Evolutionary conservation across 2,329 filamentous ascomycete species (phyloP).

Genomic region (Ophiocordyceps robertsii): DNA sequence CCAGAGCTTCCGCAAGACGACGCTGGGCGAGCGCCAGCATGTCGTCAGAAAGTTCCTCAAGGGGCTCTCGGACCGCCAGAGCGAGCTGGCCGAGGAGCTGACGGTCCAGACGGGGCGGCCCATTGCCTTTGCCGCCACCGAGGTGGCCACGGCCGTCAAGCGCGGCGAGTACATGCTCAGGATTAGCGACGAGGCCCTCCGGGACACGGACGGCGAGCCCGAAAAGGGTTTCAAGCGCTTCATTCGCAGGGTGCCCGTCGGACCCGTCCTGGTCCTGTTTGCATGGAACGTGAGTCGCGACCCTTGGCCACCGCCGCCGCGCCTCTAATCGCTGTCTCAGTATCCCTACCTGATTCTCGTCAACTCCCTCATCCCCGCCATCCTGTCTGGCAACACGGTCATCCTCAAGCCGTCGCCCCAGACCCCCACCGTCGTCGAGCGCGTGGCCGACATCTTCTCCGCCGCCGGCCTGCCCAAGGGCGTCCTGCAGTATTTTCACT

Average conservation of each 20-base stretch:
- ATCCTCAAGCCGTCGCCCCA: slow-evolving; percentile 93
- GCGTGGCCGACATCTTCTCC: slow-evolving; percentile 60
- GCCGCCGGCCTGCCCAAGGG: slow-evolving; percentile 71
- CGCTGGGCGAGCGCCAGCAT: slow-evolving; percentile 59
- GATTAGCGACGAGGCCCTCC: slow-evolving; percentile 64
- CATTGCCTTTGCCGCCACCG: slow-evolving; percentile 72
- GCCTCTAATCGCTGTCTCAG: slow-evolving; percentile 27
- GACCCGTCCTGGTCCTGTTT: slow-evolving; percentile 79
- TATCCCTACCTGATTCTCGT: slow-evolving; percentile 91
- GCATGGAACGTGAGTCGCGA: slow-evolving; percentile 80
- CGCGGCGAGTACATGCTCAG: slow-evolving; percentile 77
- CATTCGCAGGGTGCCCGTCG: slow-evolving; percentile 77
- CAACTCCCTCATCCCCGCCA: slow-evolving; percentile 84
- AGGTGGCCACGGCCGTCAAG: slow-evolving; percentile 75
- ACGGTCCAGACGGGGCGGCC: slow-evolving; percentile 94
- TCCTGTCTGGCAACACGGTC: slow-evolving; percentile 79
- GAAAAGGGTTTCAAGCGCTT: slow-evolving; percentile 86
- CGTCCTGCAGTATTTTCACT: slow-evolving; percentile 87
- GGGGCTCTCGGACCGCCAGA: slow-evolving; percentile 54
- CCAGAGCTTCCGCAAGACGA: slow-evolving; percentile 60
- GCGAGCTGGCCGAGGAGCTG: slow-evolving; percentile 71
- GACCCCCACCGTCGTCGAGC: slow-evolving; percentile 84
- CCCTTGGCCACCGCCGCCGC: not conserved
- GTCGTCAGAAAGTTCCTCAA: slow-evolving; percentile 72
- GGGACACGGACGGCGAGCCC: slow-evolving; percentile 67